phyloP scores from a whole-genome alignment of 2,329 filamentous ascomycete genomes.

The Microsporum canis region DNA sequence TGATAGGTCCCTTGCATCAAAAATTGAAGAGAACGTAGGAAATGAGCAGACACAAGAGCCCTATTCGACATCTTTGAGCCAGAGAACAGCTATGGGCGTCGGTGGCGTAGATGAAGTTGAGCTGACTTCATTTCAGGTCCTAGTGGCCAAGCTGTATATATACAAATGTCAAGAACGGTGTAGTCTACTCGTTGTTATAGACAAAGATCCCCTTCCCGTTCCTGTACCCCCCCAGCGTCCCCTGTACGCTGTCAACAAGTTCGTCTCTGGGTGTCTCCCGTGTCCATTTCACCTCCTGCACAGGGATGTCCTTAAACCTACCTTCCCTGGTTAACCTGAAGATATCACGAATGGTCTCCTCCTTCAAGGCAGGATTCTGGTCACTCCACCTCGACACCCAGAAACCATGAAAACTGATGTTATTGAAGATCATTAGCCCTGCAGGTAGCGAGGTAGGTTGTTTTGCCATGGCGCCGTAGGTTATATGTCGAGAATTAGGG shows the following conservation, averaged over 20 bases:
- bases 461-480: conserved; percentile 90
- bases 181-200: conserved; percentile 45
- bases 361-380: conserved; percentile 59
- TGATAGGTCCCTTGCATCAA: not conserved
- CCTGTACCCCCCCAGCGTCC: conserved; percentile 72
- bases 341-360: conserved; percentile 72
- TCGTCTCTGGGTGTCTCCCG: conserved; percentile 63
- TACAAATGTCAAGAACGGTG: too few relatives aligned
- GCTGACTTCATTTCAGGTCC: too few relatives aligned
- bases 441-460: conserved; percentile 74
- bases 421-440: conserved; percentile 82
- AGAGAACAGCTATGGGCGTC: not conserved
- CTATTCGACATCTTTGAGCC: not conserved
- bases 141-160: too few relatives aligned
- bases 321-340: conserved; percentile 62
- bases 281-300: conserved; percentile 71
- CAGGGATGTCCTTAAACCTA: conserved; percentile 70
- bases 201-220: conserved; percentile 84
- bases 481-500: conserved; percentile 64
- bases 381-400: conserved; percentile 91
- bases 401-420: conserved; percentile 80
- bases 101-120: too few relatives aligned
- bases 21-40: not conserved
- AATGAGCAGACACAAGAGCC: not conserved
- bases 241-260: conserved; percentile 64